Conservation (phyloP, 768 basidiomycete genomes). For the Boletus sp. region DNA sequence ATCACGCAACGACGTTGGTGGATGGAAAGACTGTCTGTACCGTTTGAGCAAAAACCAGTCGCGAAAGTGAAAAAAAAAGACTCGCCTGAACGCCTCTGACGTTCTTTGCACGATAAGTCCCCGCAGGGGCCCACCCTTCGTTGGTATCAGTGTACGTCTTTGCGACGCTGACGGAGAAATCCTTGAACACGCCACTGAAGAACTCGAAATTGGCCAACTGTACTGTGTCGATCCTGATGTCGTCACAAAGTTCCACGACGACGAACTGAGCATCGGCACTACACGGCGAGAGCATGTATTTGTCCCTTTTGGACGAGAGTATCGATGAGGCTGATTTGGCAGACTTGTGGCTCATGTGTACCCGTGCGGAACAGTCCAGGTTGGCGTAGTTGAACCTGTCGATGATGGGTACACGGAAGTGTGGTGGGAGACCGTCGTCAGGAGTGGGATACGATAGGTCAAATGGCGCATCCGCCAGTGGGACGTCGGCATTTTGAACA, state of each 20-base stretch:
- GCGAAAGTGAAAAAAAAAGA: not conserved
- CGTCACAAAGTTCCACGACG: conserved; percentile 95
- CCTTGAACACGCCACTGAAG: conserved; percentile 94
- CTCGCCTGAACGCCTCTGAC: conserved; percentile 86
- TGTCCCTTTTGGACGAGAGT: conserved; percentile 84
- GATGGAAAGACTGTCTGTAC: conserved; percentile 65
- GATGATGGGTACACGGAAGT: conserved; percentile 70
- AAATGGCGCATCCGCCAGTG: conserved; percentile 6
- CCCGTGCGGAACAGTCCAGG: conserved; percentile 88
- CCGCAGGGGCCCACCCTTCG: conserved; percentile 70
- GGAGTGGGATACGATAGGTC: conserved; percentile 10
- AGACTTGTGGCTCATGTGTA: conserved; percentile 77
- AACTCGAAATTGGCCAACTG: conserved; percentile 98
- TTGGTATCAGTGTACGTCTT: conserved; percentile 69
- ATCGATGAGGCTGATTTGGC: conserved; percentile 84
- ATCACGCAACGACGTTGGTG: conserved; percentile 65
- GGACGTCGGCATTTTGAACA: conserved; percentile 2
- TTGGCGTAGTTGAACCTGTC: conserved; percentile 96
- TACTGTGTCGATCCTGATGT: conserved; percentile 94
- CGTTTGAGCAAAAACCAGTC: not conserved
- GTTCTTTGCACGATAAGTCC: conserved; percentile 84
- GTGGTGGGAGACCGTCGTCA: conserved; percentile 44
- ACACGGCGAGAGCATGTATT: conserved; percentile 97
- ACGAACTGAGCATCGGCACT: conserved; percentile 64
- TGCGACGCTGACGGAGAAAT: conserved; percentile 82